phyloP scores from a whole-genome alignment of 2,329 filamentous ascomycete genomes.

The Colletotrichum siamense region DNA sequence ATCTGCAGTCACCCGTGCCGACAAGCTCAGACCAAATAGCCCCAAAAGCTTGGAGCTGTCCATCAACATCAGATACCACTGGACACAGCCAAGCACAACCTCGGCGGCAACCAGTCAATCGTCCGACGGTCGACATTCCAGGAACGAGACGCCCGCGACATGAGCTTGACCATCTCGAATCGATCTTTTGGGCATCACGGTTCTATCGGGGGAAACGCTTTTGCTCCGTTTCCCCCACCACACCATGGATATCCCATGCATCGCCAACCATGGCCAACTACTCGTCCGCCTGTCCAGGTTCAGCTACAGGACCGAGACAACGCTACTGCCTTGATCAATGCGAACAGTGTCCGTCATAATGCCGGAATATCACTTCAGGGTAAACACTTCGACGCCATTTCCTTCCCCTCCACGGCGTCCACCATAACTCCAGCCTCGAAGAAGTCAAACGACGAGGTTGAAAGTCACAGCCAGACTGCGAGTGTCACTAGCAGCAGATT shows the following conservation, averaged over 20 bases:
- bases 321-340: not conserved
- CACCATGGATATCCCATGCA: constrained; percentile 20
- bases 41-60: not conserved
- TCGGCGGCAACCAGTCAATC: not conserved
- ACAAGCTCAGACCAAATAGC: not conserved
- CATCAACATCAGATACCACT: not conserved
- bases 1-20: not conserved
- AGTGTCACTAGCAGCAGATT: not conserved
- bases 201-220: constrained; percentile 13
- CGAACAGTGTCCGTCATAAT: not conserved
- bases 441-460: not conserved
- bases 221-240: constrained; percentile 8
- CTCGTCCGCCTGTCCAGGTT: constrained; percentile 2
- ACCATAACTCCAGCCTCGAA: not conserved
- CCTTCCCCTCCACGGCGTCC: not conserved
- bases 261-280: constrained; percentile 14
- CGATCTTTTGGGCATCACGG: constrained; percentile 9
- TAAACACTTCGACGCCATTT: not conserved
- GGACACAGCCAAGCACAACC: not conserved
- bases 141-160: not conserved
- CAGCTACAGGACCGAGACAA: constrained; percentile 1
- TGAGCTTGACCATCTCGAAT: constrained; percentile 20
- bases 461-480: not conserved
- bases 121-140: not conserved
- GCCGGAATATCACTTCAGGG: not conserved